Percentiles rank a stretch among this genome's conserved stretches.
Conservation (phyloP, 768 basidiomycete genomes). For the Tulasnella sp. region DNA sequence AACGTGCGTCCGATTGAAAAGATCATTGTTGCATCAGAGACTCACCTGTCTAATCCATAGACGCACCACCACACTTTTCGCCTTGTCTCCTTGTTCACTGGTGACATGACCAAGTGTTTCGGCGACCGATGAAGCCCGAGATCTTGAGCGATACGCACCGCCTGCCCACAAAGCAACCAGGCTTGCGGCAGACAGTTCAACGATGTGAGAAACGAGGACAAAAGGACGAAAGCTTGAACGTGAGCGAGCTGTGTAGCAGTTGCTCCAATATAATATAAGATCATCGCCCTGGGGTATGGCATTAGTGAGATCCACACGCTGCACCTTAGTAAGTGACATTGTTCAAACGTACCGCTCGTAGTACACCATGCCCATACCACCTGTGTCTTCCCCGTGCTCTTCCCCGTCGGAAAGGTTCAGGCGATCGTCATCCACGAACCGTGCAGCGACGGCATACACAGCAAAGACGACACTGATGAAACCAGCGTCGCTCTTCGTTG, state of each 20-base stretch:
- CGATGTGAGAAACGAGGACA: constrained; percentile 83
- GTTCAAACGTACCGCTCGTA: constrained; percentile 62
- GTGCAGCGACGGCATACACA: constrained; percentile 82
- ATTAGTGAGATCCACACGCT: neutral
- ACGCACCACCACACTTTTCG: constrained; percentile 93
- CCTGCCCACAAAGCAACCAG: constrained; percentile 87
- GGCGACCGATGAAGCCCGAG: constrained; percentile 85
- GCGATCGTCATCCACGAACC: constrained; percentile 64
- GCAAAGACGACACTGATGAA: constrained; percentile 78
- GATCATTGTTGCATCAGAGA: neutral
- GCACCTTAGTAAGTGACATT: too few species aligned
- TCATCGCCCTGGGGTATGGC: constrained; percentile 51
- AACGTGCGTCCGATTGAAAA: neutral
- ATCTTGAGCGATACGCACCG: constrained; percentile 81
- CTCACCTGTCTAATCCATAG: constrained; percentile 50
- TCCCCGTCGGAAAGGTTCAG: constrained; percentile 26
- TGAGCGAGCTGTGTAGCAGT: constrained; percentile 75
- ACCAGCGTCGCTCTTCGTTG: constrained; percentile 39
- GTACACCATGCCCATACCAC: constrained; percentile 82
- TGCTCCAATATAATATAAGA: constrained; percentile 86
- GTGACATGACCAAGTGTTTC: constrained; percentile 50
- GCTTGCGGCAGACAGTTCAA: constrained; percentile 90
- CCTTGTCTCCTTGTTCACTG: constrained; percentile 80
- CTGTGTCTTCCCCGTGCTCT: constrained; percentile 54
- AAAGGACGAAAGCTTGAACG: constrained; percentile 80